Conservation (phyloP, 345 rosid genomes). For the Noccaea caerulescens region DNA sequence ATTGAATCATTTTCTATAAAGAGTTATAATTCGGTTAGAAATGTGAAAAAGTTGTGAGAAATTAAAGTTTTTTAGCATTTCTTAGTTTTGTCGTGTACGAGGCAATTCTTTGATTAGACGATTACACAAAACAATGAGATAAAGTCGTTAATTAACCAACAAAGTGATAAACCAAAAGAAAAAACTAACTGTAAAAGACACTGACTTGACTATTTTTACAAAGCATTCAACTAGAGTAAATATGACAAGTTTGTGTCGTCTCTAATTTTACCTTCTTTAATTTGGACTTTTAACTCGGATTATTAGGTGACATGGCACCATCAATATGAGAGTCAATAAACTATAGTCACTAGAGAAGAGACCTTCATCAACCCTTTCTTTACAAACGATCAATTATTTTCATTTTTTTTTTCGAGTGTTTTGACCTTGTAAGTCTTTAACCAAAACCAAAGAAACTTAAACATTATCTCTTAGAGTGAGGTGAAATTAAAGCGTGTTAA, state of each 20-base stretch:
- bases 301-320: constrained; percentile 22
- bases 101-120: neutral
- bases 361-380: constrained; percentile 5
- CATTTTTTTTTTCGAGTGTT: neutral
- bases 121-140: neutral
- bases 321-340: constrained; percentile 22
- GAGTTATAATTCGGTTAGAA: neutral
- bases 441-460: neutral
- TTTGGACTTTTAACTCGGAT: neutral
- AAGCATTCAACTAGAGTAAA: neutral
- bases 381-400: neutral
- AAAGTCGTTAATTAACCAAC: constrained; percentile 36
- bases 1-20: neutral
- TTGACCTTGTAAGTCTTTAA: neutral
- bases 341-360: neutral
- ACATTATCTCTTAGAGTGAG: neutral
- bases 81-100: neutral
- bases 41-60: neutral
- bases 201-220: neutral
- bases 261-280: neutral
- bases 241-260: neutral
- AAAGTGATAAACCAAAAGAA: constrained; percentile 1
- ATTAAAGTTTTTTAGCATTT: neutral
- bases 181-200: neutral
- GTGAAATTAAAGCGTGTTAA: constrained; percentile 31